These are phyloP conservation scores for Euclidium syriacum DNA, from an alignment of 345 rosid species.

Conservation along the genomic window DNA sequence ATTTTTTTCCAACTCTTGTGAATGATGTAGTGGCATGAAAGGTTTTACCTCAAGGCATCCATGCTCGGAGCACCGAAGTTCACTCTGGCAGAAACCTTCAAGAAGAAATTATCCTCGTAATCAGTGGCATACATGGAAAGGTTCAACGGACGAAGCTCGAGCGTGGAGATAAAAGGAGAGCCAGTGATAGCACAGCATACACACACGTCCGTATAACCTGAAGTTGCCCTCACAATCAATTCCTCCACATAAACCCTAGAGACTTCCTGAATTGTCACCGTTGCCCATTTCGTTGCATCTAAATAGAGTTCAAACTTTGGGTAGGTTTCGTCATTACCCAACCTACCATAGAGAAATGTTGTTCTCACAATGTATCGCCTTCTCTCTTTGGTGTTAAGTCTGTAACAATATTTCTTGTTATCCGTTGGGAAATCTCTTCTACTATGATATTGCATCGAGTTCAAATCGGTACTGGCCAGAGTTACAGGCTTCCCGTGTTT, in stretches of 20 bases:
- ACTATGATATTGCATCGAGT: conserved; percentile 42
- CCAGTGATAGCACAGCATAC: conserved; percentile 87
- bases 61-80: conserved; percentile 76
- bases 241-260: conserved; percentile 70
- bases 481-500: conserved; percentile 41
- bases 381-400: conserved; percentile 55
- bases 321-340: conserved; percentile 52
- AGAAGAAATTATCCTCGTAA: conserved; percentile 77
- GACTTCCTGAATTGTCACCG: conserved; percentile 64
- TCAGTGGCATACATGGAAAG: conserved; percentile 88
- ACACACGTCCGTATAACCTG: conserved; percentile 75
- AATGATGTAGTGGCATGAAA: not conserved
- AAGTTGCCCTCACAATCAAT: conserved; percentile 76
- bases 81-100: conserved; percentile 86
- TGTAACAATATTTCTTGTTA: conserved; percentile 78
- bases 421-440: conserved; percentile 84
- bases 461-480: conserved; percentile 36
- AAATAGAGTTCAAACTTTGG: conserved; percentile 82
- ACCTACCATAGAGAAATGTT: conserved; percentile 70
- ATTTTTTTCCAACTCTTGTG: conserved; percentile 1
- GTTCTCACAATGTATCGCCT: conserved; percentile 86
- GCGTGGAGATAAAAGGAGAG: conserved; percentile 82
- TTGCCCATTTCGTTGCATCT: conserved; percentile 93
- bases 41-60: conserved; percentile 60
- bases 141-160: conserved; percentile 84